Percentiles rank a stretch among this genome's conserved stretches.
These are phyloP conservation scores for Knoxdaviesia proteae DNA, from an alignment of 2,329 filamentous ascomycete genomes.

Conservation along the genomic window DNA sequence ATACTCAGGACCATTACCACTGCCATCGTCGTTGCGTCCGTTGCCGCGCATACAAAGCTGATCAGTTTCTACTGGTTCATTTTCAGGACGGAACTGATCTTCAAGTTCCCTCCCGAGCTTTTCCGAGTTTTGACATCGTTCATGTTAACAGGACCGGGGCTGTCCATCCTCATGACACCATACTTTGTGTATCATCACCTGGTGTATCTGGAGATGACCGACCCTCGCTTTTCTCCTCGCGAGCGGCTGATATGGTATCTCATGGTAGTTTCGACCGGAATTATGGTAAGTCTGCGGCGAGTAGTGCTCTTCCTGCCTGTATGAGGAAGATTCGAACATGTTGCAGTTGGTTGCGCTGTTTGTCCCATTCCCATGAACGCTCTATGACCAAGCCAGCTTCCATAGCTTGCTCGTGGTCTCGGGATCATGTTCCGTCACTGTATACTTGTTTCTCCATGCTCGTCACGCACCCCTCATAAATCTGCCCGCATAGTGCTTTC, in stretches of 20 bases:
- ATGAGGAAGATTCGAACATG: too few species aligned
- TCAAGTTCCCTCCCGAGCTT: constrained; percentile 25
- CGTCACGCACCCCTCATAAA: constrained; percentile 31
- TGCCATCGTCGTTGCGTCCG: constrained; percentile 37
- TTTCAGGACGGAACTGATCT: constrained; percentile 29
- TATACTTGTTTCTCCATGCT: constrained; percentile 4
- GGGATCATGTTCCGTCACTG: background rate
- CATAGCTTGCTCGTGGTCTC: constrained; percentile 5
- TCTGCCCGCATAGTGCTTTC: constrained; percentile 57
- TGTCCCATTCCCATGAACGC: background rate
- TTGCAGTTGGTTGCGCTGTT: too few species aligned
- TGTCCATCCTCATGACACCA: constrained; percentile 46
- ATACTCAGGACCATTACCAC: constrained; percentile 44
- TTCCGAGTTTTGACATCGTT: constrained; percentile 22
- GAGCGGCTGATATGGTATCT: constrained; percentile 70
- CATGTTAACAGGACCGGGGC: constrained; percentile 16
- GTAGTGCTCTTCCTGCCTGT: constrained; percentile 5
- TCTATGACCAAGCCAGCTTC: constrained; percentile 1
- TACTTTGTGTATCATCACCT: constrained; percentile 62
- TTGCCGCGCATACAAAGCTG: constrained; percentile 34
- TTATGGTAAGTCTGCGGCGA: constrained; percentile 46
- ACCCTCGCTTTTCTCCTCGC: constrained; percentile 49
- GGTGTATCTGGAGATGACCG: constrained; percentile 50
- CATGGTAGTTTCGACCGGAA: constrained; percentile 47
- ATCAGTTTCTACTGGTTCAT: constrained; percentile 27